Base-by-base conservation (phyloP, 768 basidiomycete genomes). In the Hericium alpestre region DNA sequence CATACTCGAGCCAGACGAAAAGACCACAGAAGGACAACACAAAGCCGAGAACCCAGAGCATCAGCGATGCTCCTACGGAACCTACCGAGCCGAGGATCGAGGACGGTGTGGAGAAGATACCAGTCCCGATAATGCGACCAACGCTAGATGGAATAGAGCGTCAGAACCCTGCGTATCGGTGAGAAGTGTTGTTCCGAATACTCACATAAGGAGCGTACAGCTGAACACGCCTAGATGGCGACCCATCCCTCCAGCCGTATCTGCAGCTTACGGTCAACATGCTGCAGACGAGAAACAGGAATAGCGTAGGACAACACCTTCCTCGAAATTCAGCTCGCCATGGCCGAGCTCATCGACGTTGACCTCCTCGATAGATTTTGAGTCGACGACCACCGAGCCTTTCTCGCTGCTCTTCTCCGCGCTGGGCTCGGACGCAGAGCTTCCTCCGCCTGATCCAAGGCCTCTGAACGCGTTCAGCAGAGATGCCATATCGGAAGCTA, bases 41-140 rank as follows among this genome's bases (percentile, higher is more conserved):
- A 61, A 82, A 81, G 4, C 82, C 82, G 20, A 82, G 76, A 1
- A 83, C 77, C 82, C 81, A 84, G 18, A 82, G 76, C 75, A 83
- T 76, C 51, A 83, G 69, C 0, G 80, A 82, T 0, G 82, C 81
- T 18, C 81, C 82, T 16, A 83, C 69, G 6, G 80, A 81, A 12
- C 77, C 78, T 0, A 83, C 82, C 0, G 79, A 77, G 0, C 67
- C 71, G 32, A 84, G 73, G 62, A 84, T 83, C 0, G 78, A 78
- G 0, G 80, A 81, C 0, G 82, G 82, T 0, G 81, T 82, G 1
- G 80, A 80, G 68, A 83, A 83, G 58, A 84, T 83, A n/a, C 81
- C 82, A 0, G 81, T 83, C 0, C 82, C 81, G 60, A 82, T 81
- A 57, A 83, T 80, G 23, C 74, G 73, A 0, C 81, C 81, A 25